Evolutionary conservation across 2,329 filamentous ascomycete genomes (phyloP).

Genomic region (Phyllosticta ampelicida): DNA sequence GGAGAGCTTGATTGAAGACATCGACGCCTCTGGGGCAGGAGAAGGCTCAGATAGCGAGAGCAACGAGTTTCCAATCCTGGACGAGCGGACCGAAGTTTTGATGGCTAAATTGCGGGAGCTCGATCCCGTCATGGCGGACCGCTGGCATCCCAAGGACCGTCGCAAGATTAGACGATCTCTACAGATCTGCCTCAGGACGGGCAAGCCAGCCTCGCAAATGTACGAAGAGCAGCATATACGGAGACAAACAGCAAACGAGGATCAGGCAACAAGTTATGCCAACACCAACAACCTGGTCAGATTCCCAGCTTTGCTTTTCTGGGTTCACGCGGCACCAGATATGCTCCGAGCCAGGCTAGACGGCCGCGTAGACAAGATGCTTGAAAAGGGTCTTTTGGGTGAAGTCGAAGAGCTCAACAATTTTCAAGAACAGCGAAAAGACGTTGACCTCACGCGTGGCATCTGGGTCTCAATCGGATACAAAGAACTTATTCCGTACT

Average conservation of each 20-base stretch:
- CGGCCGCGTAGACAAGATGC: conserved; percentile 73
- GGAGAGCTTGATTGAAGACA: conserved; percentile 46
- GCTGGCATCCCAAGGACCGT: conserved; percentile 89
- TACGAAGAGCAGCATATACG: conserved; percentile 62
- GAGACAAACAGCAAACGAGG: conserved; percentile 11
- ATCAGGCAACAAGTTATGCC: neutral
- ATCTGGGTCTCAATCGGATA: conserved; percentile 98
- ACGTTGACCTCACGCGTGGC: conserved; percentile 63
- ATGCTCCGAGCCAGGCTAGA: conserved; percentile 61
- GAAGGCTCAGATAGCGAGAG: conserved; percentile 12
- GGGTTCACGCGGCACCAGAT: conserved; percentile 69
- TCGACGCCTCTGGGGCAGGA: conserved; percentile 21
- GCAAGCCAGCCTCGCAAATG: conserved; percentile 70
- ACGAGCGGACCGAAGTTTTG: conserved; percentile 60
- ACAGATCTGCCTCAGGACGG: conserved; percentile 79
- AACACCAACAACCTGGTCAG: conserved; percentile 17
- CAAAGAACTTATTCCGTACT: conserved; percentile 74
- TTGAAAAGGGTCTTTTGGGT: conserved; percentile 51
- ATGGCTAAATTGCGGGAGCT: conserved; percentile 63
- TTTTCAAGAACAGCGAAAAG: conserved; percentile 35
- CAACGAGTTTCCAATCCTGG: conserved; percentile 53
- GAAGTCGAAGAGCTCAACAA: conserved; percentile 48
- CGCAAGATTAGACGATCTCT: conserved; percentile 84
- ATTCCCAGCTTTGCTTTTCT: conserved; percentile 62
- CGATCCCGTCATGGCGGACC: conserved; percentile 77